Evolutionary conservation across 345 rosid genomes (phyloP), one percentile per base, ranked within the genome.

Genomic region (Linum usitatissimum): DNA sequence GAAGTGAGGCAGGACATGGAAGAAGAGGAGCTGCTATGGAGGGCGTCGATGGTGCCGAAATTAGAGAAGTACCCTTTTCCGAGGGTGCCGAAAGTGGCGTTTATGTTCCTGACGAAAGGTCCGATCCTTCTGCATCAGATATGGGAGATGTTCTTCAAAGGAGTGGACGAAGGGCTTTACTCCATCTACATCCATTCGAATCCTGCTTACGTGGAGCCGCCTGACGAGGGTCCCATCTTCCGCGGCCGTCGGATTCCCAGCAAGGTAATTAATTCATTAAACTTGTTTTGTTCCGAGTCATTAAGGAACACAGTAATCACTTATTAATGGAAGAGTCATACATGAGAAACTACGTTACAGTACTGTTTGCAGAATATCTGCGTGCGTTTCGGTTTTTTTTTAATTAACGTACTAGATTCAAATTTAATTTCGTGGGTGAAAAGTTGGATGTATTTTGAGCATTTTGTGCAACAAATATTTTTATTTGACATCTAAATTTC

Each of bases 11-110:
- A 77, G 66, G 63, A 75, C 0, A 74, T 82, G 84, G 60, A 18
- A 5, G 84, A 82, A 18, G 68, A 68, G 58, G 79, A 80, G 57
- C 57, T 78, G 5, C 30, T 70, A 28, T 64, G 75, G 67, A 66
- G 65, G 3, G 77, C 77, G 2, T 70, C 73, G 0, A 64, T 65
- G 73, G 62, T 48, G 36, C 66, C 75, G 3, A 42, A 21, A 3
- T 23, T 67, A 0, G 6, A 17, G 9, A 64, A 65, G 30, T 64
- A 55, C 18, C 68, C 77, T 0, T 67, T 64, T 40, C 70, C 68
- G 19, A 55, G 65, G 6, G 62, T 66, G 0, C 66, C 62, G 3
- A 70, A 75, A 63, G 70, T 64, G 60, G 78, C 78, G 2, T 75
- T 75, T 64, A 28, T 75, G 75, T 75, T 75, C 69, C 15, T 70